phyloP scores from a whole-genome alignment of 2,329 filamentous ascomycete species.

The Scedosporium aurantiacum region DNA sequence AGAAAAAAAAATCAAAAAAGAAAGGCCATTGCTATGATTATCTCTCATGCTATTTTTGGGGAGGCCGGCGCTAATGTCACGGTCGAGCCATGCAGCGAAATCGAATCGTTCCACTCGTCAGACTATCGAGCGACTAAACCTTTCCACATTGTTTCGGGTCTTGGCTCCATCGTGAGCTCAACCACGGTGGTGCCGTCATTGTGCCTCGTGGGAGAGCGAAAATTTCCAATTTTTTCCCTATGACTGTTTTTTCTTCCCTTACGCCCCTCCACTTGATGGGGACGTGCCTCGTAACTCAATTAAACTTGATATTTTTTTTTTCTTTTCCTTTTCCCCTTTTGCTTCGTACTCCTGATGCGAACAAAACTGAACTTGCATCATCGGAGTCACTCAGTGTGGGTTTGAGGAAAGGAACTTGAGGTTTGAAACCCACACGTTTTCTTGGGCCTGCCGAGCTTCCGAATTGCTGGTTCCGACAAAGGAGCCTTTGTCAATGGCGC shows the following conservation, averaged over 20 bases:
- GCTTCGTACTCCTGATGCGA: too few species aligned
- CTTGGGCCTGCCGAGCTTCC: too few species aligned
- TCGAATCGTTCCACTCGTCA: neutral
- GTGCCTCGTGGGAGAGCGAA: neutral
- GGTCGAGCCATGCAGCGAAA: neutral
- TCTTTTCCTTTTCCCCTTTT: too few species aligned
- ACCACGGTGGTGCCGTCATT: neutral
- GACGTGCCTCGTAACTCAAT: neutral
- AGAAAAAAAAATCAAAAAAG: too few species aligned
- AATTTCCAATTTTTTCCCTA: neutral
- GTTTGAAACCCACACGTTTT: too few species aligned
- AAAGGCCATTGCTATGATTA: neutral
- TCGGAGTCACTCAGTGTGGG: too few species aligned
- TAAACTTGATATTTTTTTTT: too few species aligned
- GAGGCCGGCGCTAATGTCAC: neutral
- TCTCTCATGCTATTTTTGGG: neutral
- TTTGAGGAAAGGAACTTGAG: too few species aligned
- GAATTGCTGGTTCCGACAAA: too few species aligned
- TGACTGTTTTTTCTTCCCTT: neutral
- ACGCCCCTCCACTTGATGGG: neutral
- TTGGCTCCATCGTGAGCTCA: neutral
- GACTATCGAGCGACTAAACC: neutral
- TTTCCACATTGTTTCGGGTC: neutral
- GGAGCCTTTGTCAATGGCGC: too few species aligned
- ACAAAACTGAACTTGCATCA: too few species aligned